These are phyloP conservation scores for Suillus alpinus DNA, from an alignment of 768 basidiomycete genomes.

Conservation along the genomic window DNA sequence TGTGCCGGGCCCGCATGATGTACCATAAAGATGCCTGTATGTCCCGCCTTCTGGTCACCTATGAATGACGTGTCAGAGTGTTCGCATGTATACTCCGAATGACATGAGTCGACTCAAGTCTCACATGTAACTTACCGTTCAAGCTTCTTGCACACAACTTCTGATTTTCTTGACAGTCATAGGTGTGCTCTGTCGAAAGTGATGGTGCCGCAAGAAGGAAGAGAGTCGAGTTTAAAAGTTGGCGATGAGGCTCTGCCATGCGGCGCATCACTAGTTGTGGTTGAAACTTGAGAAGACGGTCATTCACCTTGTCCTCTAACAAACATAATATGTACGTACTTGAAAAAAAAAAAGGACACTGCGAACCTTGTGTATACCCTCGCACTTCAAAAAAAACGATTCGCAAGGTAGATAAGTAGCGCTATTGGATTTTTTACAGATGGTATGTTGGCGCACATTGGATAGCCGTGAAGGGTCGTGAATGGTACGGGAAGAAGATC, in stretches of 20 bases:
- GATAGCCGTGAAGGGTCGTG: too few relatives aligned
- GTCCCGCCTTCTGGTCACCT: not conserved
- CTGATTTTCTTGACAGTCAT: not conserved
- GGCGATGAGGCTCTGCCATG: not conserved
- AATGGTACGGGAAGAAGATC: too few relatives aligned
- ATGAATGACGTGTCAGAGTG: not conserved
- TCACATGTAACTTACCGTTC: not conserved
- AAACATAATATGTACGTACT: too few relatives aligned
- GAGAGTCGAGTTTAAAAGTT: not conserved
- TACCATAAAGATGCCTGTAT: not conserved
- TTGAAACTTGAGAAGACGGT: too few relatives aligned
- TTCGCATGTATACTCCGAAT: not conserved
- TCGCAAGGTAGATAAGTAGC: too few relatives aligned
- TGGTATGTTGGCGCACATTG: too few relatives aligned
- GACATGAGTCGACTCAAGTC: not conserved
- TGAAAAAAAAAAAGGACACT: too few relatives aligned
- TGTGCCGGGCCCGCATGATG: not conserved
- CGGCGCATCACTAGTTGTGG: not conserved
- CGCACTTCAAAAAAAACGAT: too few relatives aligned
- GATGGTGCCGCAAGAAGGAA: not conserved
- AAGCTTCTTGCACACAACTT: not conserved
- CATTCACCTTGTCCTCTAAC: too few relatives aligned
- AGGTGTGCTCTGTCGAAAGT: not conserved
- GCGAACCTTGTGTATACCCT: too few relatives aligned
- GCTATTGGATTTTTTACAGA: too few relatives aligned